Evolutionary conservation across 2,329 filamentous ascomycete genomes (phyloP), one percentile per base, ranked within the genome.

Genomic region (Colletotrichum endophyticum): DNA sequence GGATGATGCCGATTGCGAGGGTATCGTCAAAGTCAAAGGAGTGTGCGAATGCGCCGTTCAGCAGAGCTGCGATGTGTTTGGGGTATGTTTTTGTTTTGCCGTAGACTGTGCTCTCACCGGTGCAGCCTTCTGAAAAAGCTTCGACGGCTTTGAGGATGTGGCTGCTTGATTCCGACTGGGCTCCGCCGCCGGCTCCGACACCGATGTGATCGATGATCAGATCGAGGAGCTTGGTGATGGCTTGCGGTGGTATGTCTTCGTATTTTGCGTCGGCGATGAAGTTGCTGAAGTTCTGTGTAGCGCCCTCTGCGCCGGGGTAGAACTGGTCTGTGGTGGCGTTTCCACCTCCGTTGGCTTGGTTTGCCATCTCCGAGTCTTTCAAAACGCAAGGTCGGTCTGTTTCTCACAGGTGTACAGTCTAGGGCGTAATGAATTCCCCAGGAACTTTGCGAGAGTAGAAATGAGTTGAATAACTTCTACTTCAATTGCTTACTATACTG

Each of bases 11-110:
- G 4, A 81, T 78, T 4, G 85, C 85, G 73, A 86, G 85, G 4
- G 86, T 88, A 78, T 88, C 86, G 78, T 88, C 86, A 78, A 87
- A 87, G 77, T 88, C 86, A 66, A 87, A 81, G 5, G 84, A 85
- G 79, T 88, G 87, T 11, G 84, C 84, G 44, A 87, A 83, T 1
- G 85, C 81, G 6, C 84, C 86, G 70, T 88, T 88, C 27, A 88
- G 77, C 13, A 88, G 80, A 1, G 82, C 84, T 3, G 86, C 86
- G 64, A 85, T 85, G 27, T 86, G 85, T 3, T 83, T 83, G 2
- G 84, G 80, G 76, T 83, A 84, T 11, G 72, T 73, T 15, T 79
- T 78, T 39, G 83, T 83, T 66, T 82, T 83, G 15, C 81, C 83
- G 62, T 84, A 83, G n/a, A 85, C 83, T 13, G 83, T 84, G 57